These are phyloP conservation scores for Alternaria sp. DNA, from an alignment of 2,329 filamentous ascomycete genomes.

Conservation along the genomic window DNA sequence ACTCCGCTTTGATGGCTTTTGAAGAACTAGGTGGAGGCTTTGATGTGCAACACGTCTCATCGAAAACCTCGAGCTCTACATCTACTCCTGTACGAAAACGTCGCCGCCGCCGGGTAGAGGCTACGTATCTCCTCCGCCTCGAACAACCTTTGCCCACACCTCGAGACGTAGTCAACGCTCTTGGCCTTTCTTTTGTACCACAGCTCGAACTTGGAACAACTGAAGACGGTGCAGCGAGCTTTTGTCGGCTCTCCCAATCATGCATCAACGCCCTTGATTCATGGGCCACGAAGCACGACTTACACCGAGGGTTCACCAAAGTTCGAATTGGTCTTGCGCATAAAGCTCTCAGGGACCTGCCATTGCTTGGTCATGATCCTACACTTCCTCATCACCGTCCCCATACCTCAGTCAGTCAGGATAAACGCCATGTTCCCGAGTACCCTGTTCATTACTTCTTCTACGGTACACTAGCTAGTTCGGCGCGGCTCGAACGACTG, in stretches of 20 bases:
- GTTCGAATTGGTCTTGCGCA: not conserved
- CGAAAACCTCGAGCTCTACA: not conserved
- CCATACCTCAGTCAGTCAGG: not conserved
- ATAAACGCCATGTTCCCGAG: fast-evolving
- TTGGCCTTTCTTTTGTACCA: conserved; percentile 1
- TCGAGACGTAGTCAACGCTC: not conserved
- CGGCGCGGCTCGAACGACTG: not conserved
- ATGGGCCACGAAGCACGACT: not conserved
- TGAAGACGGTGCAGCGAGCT: conserved; percentile 15
- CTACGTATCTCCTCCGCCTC: conserved; percentile 9
- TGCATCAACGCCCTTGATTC: not conserved
- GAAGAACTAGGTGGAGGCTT: conserved; percentile 7
- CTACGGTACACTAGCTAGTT: not conserved
- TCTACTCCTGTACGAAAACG: not conserved
- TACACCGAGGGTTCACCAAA: not conserved
- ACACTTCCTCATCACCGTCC: not conserved
- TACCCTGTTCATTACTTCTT: not conserved
- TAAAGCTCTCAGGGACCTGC: not conserved
- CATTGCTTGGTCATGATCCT: not conserved
- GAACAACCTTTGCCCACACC: conserved; percentile 6
- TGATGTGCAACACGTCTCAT: not conserved
- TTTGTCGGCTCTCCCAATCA: conserved; percentile 4
- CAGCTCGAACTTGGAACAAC: conserved; percentile 2
- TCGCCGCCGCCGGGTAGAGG: conserved; percentile 7
- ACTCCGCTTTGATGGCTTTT: conserved; percentile 9